phyloP scores from a whole-genome alignment of 345 rosid species.

The Psidium friedrichsthalianum region DNA sequence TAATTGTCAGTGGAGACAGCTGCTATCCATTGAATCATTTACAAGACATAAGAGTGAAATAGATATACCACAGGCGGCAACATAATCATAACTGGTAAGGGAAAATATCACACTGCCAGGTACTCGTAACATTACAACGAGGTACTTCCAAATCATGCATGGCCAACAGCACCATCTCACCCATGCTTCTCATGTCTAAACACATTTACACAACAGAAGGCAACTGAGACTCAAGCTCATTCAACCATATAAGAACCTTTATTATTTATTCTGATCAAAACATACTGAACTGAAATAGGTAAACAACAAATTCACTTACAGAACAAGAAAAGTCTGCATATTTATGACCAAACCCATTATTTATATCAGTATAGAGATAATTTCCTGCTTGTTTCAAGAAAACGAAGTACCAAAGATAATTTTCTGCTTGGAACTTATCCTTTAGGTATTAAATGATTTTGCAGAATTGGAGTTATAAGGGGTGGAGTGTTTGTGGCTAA shows the following conservation, averaged over 20 bases:
- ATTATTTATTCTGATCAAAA: background rate
- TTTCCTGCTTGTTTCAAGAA: background rate
- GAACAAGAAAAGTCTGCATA: background rate
- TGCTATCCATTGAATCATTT: background rate
- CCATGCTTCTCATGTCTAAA: background rate
- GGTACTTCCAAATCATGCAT: background rate
- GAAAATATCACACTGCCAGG: background rate
- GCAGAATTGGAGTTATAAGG: no score
- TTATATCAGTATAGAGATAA: background rate
- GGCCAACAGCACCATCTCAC: background rate
- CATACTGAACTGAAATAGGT: background rate
- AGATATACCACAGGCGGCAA: background rate
- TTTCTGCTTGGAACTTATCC: no score
- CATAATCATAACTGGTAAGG: background rate
- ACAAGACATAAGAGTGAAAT: background rate
- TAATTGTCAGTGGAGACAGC: background rate
- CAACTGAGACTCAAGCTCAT: no score
- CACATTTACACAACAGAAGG: no score
- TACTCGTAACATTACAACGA: background rate
- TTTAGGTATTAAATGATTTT: no score
- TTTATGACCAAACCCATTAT: constrained; percentile 10
- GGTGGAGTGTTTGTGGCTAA: no score
- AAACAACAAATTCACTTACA: background rate
- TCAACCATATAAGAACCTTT: background rate
- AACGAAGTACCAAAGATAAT: background rate